A percentile compares a stretch with the other conserved stretches of the same genome.
Conservation (phyloP, 106 monocot genomes). For the Apostasia ramifera region DNA sequence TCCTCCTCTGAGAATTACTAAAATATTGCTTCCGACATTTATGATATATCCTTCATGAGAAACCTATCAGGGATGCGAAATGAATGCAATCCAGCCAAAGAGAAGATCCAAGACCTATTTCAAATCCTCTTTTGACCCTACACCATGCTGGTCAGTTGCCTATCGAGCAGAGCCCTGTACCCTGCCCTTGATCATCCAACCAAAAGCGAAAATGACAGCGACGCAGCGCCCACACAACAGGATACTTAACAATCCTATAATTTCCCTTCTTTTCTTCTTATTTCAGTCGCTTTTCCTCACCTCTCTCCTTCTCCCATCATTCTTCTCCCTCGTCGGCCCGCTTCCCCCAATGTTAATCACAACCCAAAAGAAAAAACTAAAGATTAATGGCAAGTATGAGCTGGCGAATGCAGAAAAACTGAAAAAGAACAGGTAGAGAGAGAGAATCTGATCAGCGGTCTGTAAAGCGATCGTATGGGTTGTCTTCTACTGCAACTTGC, state of each 20-base stretch:
- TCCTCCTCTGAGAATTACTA: too few relatives aligned
- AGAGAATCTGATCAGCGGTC: slow-evolving; percentile 23
- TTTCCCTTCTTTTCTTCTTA: not conserved
- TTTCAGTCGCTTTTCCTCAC: not conserved
- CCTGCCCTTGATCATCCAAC: not conserved
- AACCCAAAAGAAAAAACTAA: slow-evolving; percentile 14
- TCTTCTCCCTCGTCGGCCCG: not conserved
- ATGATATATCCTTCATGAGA: too few relatives aligned
- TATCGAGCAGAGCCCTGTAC: not conserved
- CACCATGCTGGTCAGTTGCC: too few relatives aligned
- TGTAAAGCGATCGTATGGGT: slow-evolving; percentile 37
- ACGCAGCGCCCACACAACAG: slow-evolving; percentile 37
- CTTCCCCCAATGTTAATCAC: not conserved
- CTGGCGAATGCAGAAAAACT: not conserved
- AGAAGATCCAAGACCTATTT: too few relatives aligned
- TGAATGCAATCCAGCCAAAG: too few relatives aligned
- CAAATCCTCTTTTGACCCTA: too few relatives aligned
- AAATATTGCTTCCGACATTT: too few relatives aligned
- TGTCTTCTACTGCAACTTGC: slow-evolving; percentile 14
- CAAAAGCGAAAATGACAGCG: slow-evolving; percentile 18
- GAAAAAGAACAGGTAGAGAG: not conserved
- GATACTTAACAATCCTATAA: not conserved
- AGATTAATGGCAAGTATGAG: slow-evolving; percentile 5
- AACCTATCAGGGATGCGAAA: too few relatives aligned
- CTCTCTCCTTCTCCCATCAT: not conserved